Conservation (phyloP, 306 rosid species). For the Myrica gale region DNA sequence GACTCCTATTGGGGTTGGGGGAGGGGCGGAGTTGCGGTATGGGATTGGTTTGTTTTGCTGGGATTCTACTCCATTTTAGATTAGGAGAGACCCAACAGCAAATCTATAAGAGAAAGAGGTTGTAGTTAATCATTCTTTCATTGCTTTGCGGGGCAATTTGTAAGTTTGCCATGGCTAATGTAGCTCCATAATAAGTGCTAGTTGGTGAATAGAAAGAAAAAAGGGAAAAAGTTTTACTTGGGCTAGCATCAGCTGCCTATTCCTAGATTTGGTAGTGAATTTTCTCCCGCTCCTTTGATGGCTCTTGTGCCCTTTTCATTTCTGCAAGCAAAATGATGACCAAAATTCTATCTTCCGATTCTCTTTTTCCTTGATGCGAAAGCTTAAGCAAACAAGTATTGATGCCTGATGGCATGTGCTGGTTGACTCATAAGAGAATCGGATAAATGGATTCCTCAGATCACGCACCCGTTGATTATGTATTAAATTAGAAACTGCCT, state of each 20-base stretch:
- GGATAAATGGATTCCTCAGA: background rate
- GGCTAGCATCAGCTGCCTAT: conserved; percentile 14
- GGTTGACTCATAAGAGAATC: background rate
- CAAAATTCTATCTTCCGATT: background rate
- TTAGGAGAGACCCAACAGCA: conserved; percentile 33
- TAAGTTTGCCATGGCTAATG: conserved; percentile 24
- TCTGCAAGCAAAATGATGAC: conserved; percentile 6
- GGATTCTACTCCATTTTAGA: conserved; percentile 46
- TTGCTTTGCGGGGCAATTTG: conserved; percentile 23
- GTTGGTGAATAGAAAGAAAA: too few species aligned
- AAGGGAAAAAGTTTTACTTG: background rate
- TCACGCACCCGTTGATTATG: background rate
- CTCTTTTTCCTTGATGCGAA: conserved; percentile 8
- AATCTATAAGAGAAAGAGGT: conserved; percentile 12
- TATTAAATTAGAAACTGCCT: background rate
- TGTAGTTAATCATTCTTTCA: conserved; percentile 29
- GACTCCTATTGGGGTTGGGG: too few species aligned
- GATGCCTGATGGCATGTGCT: background rate
- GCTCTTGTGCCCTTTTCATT: conserved; percentile 5
- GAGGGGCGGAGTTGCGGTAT: background rate
- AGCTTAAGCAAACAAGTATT: conserved; percentile 6
- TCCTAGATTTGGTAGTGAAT: conserved; percentile 13
- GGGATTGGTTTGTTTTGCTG: conserved; percentile 14
- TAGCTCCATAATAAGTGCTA: conserved; percentile 25
- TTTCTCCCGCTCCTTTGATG: background rate